Conservation (phyloP, 805 yeast genomes). For the Kregervanrija fluxuum region DNA sequence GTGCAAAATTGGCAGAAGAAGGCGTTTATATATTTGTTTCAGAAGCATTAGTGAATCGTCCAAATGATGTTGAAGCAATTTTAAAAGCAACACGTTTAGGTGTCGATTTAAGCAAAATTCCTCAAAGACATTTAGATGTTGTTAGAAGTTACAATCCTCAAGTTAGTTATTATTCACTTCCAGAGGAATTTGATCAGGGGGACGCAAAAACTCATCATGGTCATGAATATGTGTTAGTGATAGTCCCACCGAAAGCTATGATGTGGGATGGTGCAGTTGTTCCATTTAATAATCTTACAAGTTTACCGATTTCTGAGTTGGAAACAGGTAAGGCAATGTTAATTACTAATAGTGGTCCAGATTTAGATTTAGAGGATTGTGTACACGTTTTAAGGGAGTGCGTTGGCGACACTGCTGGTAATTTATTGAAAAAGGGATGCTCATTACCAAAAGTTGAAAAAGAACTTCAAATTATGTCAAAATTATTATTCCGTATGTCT, state of each 20-base stretch:
- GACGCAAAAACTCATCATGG: conserved; percentile 4
- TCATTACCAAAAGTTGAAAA: conserved; percentile 67
- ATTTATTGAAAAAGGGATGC: conserved; percentile 56
- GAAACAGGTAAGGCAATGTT: conserved; percentile 61
- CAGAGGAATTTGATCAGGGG: conserved; percentile 12
- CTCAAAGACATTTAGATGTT: conserved; percentile 26
- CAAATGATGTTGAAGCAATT: conserved; percentile 36
- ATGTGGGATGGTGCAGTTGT: conserved; percentile 84
- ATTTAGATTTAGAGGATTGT: conserved; percentile 45
- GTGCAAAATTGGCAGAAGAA: conserved; percentile 56
- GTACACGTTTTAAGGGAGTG: conserved; percentile 50
- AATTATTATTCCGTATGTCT: conserved; percentile 60
- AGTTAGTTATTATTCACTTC: conserved; percentile 7
- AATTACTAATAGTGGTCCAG: conserved; percentile 63
- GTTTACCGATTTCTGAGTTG: conserved; percentile 47
- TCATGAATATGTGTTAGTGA: conserved; percentile 57
- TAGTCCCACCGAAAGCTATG: conserved; percentile 77
- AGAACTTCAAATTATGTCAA: conserved; percentile 60
- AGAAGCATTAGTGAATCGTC: conserved; percentile 37
- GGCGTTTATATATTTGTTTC: conserved; percentile 83
- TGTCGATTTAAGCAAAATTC: conserved; percentile 35
- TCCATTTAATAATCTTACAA: conserved; percentile 38
- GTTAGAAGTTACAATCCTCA: conserved; percentile 22
- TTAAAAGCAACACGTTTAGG: conserved; percentile 44
- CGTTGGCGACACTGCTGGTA: conserved; percentile 46